These are phyloP conservation scores for Scenedesmus sp. DNA, from an alignment of 163 green algal species.

Conservation along the genomic window DNA sequence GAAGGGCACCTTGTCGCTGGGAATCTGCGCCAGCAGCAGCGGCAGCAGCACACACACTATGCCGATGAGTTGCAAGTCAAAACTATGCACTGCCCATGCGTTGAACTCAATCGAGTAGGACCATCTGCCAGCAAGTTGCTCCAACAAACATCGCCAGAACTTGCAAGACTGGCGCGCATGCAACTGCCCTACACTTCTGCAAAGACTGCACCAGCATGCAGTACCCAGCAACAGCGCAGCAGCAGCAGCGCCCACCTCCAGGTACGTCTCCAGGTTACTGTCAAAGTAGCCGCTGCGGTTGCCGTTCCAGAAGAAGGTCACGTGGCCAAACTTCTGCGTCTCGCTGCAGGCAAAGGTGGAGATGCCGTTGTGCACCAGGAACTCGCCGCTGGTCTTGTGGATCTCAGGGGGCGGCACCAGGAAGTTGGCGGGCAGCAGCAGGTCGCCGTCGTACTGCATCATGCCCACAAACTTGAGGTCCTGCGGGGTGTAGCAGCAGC, in stretches of 20 bases:
- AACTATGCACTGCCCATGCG: too few relatives aligned
- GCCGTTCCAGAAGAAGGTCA: constrained; percentile 99
- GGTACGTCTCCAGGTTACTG: constrained; percentile 92
- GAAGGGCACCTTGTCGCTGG: constrained; percentile 92
- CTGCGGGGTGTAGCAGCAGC: neutral
- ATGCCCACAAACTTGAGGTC: constrained; percentile 86
- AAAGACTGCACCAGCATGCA: neutral
- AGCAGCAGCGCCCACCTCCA: constrained; percentile 74
- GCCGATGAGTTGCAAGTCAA: too few relatives aligned
- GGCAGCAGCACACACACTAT: neutral
- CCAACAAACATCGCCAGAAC: too few relatives aligned
- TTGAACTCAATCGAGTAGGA: too few relatives aligned
- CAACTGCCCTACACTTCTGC: too few relatives aligned
- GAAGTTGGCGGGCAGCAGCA: constrained; percentile 93
- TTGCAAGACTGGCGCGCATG: too few relatives aligned
- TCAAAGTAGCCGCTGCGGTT: constrained; percentile 97
- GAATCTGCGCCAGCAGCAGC: constrained; percentile 70
- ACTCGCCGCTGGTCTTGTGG: constrained; percentile 77
- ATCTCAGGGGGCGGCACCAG: constrained; percentile 96
- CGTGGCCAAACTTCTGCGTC: constrained; percentile 96
- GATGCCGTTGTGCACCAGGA: constrained; percentile 86
- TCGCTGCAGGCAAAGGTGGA: constrained; percentile 89
- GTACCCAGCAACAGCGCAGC: neutral
- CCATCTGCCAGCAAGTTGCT: too few relatives aligned
- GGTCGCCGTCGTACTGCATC: constrained; percentile 98